Conservation (phyloP, 2,329 filamentous ascomycete species). For the Claviceps purpurea region DNA sequence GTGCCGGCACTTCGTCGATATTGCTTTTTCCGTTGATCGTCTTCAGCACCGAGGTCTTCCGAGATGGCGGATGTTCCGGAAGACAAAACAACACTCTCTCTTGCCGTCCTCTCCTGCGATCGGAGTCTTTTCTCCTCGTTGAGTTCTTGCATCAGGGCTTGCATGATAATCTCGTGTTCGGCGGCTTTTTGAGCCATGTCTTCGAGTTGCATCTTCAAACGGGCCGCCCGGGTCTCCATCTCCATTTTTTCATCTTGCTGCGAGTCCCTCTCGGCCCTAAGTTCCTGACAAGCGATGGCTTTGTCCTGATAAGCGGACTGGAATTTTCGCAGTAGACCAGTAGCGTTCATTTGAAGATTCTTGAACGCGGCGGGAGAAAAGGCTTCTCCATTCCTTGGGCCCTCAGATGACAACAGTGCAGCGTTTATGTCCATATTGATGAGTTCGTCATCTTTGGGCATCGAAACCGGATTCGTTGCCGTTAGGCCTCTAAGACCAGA, state of each 20-base stretch:
- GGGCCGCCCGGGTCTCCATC: slow-evolving; percentile 34
- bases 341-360: slow-evolving; percentile 45
- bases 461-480: slow-evolving; percentile 10
- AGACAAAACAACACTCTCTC: slow-evolving; percentile 14
- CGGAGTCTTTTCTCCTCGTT: slow-evolving; percentile 35
- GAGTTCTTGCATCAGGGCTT: slow-evolving; percentile 35
- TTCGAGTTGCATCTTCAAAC: slow-evolving; percentile 47
- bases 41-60: slow-evolving; percentile 41
- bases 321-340: slow-evolving; percentile 39
- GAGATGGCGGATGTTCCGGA: slow-evolving; percentile 31
- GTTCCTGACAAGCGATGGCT: slow-evolving; percentile 34
- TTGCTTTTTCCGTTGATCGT: slow-evolving; percentile 29
- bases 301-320: slow-evolving; percentile 46
- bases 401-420: slow-evolving; percentile 35
- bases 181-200: slow-evolving; percentile 40
- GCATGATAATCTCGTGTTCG: slow-evolving; percentile 39
- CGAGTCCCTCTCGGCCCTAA: slow-evolving; percentile 39
- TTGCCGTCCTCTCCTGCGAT: slow-evolving; percentile 23
- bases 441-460: slow-evolving; percentile 35
- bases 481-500: slow-evolving; percentile 23
- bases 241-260: slow-evolving; percentile 43
- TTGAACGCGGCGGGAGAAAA: slow-evolving; percentile 48
- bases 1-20: slow-evolving; percentile 32
- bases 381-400: slow-evolving; percentile 29
- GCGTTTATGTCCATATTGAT: slow-evolving; percentile 40